These are phyloP conservation scores for Bacterosira constricta DNA, from an alignment of 108 stramenopile genomes.

Conservation along the genomic window DNA sequence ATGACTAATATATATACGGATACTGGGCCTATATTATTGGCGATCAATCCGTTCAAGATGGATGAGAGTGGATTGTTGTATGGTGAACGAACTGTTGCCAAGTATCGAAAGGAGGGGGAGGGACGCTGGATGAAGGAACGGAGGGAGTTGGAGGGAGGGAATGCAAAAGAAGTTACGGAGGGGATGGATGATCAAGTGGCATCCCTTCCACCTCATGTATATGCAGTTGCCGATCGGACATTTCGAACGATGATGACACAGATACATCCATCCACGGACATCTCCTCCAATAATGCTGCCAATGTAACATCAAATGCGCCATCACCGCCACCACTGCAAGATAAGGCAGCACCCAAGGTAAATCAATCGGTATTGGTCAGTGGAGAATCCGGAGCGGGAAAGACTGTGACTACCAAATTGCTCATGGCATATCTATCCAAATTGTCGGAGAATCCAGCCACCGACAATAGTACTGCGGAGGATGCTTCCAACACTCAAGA, in stretches of 20 bases:
- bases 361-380: slow-evolving; percentile 65
- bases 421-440: slow-evolving; percentile 75
- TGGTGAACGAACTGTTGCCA: slow-evolving; percentile 4
- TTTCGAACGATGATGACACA: slow-evolving; percentile 71
- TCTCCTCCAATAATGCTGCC: not conserved
- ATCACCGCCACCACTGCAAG: not conserved
- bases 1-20: slow-evolving; percentile 51
- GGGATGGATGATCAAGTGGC: slow-evolving; percentile 2
- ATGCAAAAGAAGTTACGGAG: not conserved
- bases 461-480: no score
- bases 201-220: slow-evolving; percentile 78
- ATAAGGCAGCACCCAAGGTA: not conserved
- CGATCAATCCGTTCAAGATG: slow-evolving; percentile 66
- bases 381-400: slow-evolving; percentile 71
- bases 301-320: not conserved
- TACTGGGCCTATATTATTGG: slow-evolving; percentile 66
- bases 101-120: slow-evolving; percentile 23
- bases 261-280: slow-evolving; percentile 8
- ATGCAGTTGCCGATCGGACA: slow-evolving; percentile 75
- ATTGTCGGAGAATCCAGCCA: slow-evolving; percentile 45
- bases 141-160: not conserved
- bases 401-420: slow-evolving; percentile 73
- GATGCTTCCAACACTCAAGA: no score
- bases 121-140: slow-evolving; percentile 17
- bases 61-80: slow-evolving; percentile 28